These are phyloP conservation scores for Pogostemon cablin DNA, from an alignment of 257 asterid genomes.

Conservation along the genomic window DNA sequence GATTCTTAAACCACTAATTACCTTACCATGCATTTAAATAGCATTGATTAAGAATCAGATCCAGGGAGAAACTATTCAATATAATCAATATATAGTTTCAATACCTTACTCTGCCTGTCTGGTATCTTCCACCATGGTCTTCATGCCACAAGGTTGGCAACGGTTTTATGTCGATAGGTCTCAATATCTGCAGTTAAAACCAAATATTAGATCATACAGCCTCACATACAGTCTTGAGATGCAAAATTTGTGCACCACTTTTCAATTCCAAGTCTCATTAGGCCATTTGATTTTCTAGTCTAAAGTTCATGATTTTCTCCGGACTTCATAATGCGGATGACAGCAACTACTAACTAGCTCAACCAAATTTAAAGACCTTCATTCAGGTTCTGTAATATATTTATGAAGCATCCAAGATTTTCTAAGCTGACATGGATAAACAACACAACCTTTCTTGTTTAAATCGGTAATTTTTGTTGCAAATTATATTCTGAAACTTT, in stretches of 20 bases:
- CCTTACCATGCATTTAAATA: constrained; percentile 10
- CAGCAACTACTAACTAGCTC: neutral
- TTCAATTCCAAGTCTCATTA: constrained; percentile 16
- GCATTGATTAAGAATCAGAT: neutral
- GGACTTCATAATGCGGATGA: neutral
- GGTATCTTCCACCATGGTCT: constrained; percentile 72
- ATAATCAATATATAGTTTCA: constrained; percentile 22
- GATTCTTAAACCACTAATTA: constrained; percentile 21
- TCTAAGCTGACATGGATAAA: neutral
- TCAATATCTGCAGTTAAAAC: constrained; percentile 55
- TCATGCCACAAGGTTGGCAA: constrained; percentile 88
- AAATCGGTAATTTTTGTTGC: constrained; percentile 6
- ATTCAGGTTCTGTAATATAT: neutral
- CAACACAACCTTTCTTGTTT: neutral
- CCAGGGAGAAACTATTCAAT: constrained; percentile 5
- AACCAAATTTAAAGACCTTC: neutral
- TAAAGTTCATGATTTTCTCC: neutral
- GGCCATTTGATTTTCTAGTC: neutral
- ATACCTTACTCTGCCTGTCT: constrained; percentile 68
- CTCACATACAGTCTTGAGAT: neutral
- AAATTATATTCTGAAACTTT: neutral
- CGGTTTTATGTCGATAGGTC: constrained; percentile 73
- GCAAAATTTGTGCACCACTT: constrained; percentile 3
- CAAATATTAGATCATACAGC: neutral
- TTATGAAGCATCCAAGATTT: neutral